Evolutionary conservation across 805 yeast species (phyloP).

Genomic region (Tetrapisispora namnaoensis): DNA sequence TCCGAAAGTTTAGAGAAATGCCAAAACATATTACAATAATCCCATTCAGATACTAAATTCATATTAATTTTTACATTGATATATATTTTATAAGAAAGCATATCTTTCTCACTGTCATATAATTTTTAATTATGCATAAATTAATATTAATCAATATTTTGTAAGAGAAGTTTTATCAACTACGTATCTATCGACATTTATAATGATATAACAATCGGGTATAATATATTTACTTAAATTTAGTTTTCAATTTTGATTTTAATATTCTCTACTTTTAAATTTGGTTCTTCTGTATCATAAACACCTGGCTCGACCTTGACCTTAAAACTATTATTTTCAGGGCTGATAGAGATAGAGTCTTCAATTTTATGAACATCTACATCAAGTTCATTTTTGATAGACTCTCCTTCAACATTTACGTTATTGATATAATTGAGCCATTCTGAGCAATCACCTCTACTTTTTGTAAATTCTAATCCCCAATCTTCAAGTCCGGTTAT

Average conservation of each 20-base stretch:
- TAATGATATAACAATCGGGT: background rate
- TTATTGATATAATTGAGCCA: constrained; percentile 24
- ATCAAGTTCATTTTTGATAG: background rate
- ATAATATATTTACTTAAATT: background rate
- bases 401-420: background rate
- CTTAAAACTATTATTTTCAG: background rate
- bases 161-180: background rate
- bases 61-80: background rate
- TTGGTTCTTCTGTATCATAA: background rate
- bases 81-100: background rate
- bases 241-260: background rate
- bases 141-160: background rate
- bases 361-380: background rate
- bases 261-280: background rate
- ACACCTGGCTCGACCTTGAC: background rate
- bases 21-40: constrained; percentile 6
- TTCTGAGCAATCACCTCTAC: constrained; percentile 37
- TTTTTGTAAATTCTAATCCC: constrained; percentile 17
- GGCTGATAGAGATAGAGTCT: background rate
- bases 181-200: background rate
- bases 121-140: background rate
- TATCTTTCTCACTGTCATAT: background rate
- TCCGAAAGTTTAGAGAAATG: constrained; percentile 44
- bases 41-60: background rate
- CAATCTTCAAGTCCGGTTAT: constrained; percentile 13